Percentiles rank a stretch among this genome's conserved stretches.
These are phyloP conservation scores for Rhamnella rubrinervis DNA, from an alignment of 331 rosid species.

Conservation along the genomic window DNA sequence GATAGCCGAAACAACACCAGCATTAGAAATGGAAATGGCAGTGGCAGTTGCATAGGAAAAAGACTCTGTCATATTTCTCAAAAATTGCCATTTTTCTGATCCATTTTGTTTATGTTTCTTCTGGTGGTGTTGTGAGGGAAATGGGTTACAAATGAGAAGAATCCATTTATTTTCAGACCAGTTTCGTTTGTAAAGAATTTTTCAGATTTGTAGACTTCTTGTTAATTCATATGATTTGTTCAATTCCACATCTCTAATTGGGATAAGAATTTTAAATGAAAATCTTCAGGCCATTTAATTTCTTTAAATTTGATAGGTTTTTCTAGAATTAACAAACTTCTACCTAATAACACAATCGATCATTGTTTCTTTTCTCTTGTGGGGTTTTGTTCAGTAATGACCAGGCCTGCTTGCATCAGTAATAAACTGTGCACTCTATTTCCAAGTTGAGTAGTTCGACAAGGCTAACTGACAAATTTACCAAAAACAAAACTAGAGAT, in stretches of 20 bases:
- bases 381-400: no score
- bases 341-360: no score
- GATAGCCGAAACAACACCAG: neutral
- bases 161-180: neutral
- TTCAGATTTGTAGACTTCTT: neutral
- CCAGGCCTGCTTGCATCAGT: no score
- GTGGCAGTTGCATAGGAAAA: constrained; percentile 10
- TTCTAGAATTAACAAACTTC: no score
- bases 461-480: no score
- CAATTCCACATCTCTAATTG: neutral
- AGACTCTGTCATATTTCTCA: neutral
- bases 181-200: neutral
- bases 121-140: neutral
- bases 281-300: neutral
- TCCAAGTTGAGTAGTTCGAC: no score
- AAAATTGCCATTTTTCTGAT: neutral
- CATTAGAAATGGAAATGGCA: neutral
- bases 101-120: neutral
- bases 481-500: no score
- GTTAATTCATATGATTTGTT: neutral
- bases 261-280: neutral
- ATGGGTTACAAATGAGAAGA: neutral
- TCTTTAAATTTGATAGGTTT: neutral
- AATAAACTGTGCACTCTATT: no score
- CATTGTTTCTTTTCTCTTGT: no score